Evolutionary conservation across 306 rosid genomes (phyloP).

Genomic region (Malus orientalis): DNA sequence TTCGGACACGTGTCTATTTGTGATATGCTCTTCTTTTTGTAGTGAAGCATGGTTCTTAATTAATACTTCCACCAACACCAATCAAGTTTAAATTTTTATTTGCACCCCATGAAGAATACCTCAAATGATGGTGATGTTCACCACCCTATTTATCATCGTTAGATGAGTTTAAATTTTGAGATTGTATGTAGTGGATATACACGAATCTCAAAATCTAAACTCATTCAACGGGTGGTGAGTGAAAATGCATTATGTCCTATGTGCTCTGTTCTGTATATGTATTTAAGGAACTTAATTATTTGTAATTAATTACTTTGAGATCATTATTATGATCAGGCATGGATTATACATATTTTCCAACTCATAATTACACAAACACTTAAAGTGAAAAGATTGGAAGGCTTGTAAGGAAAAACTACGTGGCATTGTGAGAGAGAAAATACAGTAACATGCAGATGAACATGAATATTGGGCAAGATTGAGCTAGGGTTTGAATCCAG

Average conservation of each 20-base stretch:
- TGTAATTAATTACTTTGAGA: neutral
- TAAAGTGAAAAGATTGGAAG: neutral
- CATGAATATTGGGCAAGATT: neutral
- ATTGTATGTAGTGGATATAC: no score
- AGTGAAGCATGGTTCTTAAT: neutral
- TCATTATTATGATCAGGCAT: neutral
- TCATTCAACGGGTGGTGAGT: no score
- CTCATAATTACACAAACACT: neutral
- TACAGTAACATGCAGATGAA: neutral
- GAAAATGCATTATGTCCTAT: neutral
- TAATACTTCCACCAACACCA: neutral
- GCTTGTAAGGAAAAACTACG: neutral
- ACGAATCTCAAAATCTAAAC: no score
- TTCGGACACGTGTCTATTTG: no score
- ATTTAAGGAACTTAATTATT: neutral
- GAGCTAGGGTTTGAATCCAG: no score
- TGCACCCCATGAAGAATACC: no score
- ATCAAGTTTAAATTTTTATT: neutral
- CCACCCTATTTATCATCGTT: no score
- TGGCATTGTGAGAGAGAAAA: neutral
- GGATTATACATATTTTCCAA: neutral
- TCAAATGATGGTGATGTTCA: no score
- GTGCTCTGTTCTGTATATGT: neutral
- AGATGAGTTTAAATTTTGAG: no score
- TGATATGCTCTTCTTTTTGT: no score